Evolutionary conservation across 2,329 filamentous ascomycete species (phyloP), one percentile per base, ranked within the genome.

Genomic region (Pestalotiopsis sp.): DNA sequence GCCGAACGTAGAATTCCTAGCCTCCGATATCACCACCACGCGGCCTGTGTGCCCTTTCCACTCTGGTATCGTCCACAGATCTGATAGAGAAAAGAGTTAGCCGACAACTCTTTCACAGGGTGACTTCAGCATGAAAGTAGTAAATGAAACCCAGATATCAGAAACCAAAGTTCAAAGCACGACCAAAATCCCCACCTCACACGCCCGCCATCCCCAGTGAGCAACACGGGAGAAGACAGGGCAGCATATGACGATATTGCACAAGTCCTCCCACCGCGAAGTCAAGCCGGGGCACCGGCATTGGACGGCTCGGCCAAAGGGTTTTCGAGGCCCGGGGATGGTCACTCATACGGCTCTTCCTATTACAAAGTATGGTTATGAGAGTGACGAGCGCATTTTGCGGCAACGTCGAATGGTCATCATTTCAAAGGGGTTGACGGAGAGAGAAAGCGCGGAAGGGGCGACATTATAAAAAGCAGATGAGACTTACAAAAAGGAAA

Each of bases 211-310:
- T 62, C 62, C 60, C 41, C 57, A 56, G 66, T 72, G 59, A 70
- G 66, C 64, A 57, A 70, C 74, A 66, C 67, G 72, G 73, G 72
- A 71, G 66, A 71, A 70, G 70, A 60, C 75, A 66, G 74, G 77
- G 76, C 76, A 78, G 76, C 77, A 79, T 74, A 71, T 79, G 77
- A 71, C 77, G 77, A 75, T 79, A 65, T 66, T 66, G 76, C 77
- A 79, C 77, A 75, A 76, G 73, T 74, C 72, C 69, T 20, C 17
- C 72, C 72, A 70, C 73, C 73, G 73, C 66, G 66, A 66, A 52
- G 58, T 41, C 64, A 23, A 39, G 23, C 65, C 39, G 56, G 39
- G n/a, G 41, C 49, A 60, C 45, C 45, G 45, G 45, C 64, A 45
- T 52, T 57, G 41, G 66, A 41, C 57, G 68, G 68, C 31, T 64